phyloP scores from a whole-genome alignment of 164 flowering plant species.

The Stephania yunnanensis region DNA sequence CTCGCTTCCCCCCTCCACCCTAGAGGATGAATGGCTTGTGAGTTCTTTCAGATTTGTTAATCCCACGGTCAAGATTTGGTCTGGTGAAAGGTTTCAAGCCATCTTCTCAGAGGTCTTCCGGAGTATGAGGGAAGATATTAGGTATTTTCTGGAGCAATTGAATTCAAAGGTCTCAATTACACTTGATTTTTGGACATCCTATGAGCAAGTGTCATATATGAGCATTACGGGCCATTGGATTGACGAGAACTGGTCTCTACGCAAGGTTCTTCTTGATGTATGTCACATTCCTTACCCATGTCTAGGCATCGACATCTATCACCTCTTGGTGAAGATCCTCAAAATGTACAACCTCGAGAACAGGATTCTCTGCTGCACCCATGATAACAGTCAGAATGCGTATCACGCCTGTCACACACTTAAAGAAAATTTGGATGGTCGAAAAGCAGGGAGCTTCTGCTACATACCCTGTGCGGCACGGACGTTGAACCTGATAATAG shows the following conservation, averaged over 20 bases:
- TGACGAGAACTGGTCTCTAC: constrained; percentile 82
- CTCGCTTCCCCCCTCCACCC: constrained; percentile 67
- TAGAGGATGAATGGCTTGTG: constrained; percentile 65
- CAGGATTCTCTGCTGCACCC: constrained; percentile 73
- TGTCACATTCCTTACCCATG: constrained; percentile 74
- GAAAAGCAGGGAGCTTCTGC: constrained; percentile 63
- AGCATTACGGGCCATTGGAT: constrained; percentile 87
- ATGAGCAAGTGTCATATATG: constrained; percentile 75
- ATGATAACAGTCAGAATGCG: constrained; percentile 71
- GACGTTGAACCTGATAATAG: constrained; percentile 65
- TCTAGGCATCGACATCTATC: constrained; percentile 53
- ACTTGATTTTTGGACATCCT: constrained; percentile 85
- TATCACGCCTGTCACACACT: constrained; percentile 65
- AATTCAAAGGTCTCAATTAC: constrained; percentile 67
- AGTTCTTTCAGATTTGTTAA: constrained; percentile 74
- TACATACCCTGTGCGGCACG: constrained; percentile 92
- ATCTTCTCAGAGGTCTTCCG: constrained; percentile 60
- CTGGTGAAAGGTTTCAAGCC: constrained; percentile 48
- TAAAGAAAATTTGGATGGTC: constrained; percentile 68
- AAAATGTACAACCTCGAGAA: constrained; percentile 60
- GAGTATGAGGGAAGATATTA: constrained; percentile 78
- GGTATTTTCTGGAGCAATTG: constrained; percentile 48
- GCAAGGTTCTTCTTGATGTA: constrained; percentile 76
- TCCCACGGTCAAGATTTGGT: constrained; percentile 69
- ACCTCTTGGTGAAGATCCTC: constrained; percentile 53